Base-by-base conservation (phyloP, 1,284 basidiomycete genomes). In the Ceratobasidium sp. region DNA sequence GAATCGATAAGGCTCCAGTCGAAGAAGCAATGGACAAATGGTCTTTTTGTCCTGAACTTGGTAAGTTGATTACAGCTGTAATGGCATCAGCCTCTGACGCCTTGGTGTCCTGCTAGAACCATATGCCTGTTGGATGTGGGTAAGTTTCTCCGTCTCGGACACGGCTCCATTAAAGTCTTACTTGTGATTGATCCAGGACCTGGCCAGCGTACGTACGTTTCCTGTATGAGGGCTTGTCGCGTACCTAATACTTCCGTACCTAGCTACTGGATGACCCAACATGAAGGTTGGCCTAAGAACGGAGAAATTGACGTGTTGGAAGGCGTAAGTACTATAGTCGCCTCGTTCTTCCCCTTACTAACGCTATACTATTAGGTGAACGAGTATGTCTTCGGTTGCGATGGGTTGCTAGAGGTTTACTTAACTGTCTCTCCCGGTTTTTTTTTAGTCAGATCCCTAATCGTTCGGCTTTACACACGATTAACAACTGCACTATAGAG, bases 401-500 rank as follows among this genome's bases (percentile, higher is more conserved):
- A 12, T 39, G 40, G 5, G 3, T 28, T 61, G n/a, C 20, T 51
- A 40, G 23, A 40, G n/a, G 13, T 20, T 33, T 10, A 39, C 70
- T 60, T 18, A 61, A 49, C 10, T 7, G 1, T 46, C 42, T 26
- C 10, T 39, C 42, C 42, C 20, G 7, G 20, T 72, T 10, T 20
- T 39, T 4, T 26, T 33, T 33, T 33, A 72, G 61, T 23, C 79
- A 64, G 78, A 80, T 75, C n/a, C 87, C 88, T 13, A 90, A 91
- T 81, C 84, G 86, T 33, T 87, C 87, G 3, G 89, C 90, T 1
- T 84, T 92, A 33, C 91, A 92, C 83, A 91, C 91, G 0, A 87
- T 84, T 64, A 80, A 81, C 1, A 83, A 83, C 71, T 85, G 85
- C 78, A 79, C 78, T 0, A 58, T 79, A 72, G 53, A 69, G 83